Evolutionary conservation across 2,329 filamentous ascomycete species (phyloP), one percentile per base, ranked within the genome.

Genomic region (Geosmithia flava): DNA sequence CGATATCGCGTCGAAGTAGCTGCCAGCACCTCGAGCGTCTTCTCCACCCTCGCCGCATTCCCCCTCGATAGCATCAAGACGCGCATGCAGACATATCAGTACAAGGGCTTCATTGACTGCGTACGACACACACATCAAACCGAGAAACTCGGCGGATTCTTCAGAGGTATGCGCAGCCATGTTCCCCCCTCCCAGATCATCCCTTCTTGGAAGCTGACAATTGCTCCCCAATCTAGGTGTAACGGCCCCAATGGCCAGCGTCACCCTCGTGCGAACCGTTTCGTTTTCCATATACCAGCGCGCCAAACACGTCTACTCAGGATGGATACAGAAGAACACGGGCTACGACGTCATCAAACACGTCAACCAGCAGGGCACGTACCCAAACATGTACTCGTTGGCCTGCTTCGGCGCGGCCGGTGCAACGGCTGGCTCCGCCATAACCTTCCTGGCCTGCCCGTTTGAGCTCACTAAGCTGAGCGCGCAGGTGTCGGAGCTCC

Each of bases 401-500:
- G 71, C 78, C 49, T 90, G 85, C 59, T 91, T 90, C 65, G 85
- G 83, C 20, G 76, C 81, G 11, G 84, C 87, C 42, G 87, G 87
- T 46, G 86, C 85, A 41, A 86, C 83, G 13, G 84, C 87, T 46
- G 87, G 87, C 49, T 87, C 84, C 20, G 76, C 80, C 51, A 90
- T 93, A 48, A 90, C 87, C 8, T 72, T 85, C 46, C 78, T 93
- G 56, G 86, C 87, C 55, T 94, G 87, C 59, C 87, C 87, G 1
- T 94, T 94, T 60, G 87, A 94, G 64, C 74, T 94, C 62, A 90
- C 86, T n/a, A 94, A 94, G 64, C 73, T 93, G 50, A 90, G 85
- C 62, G 86, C 87, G 16, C 87, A 94, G 62, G 84, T 93, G 19
- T 89, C 87, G 2, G 84, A 89, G 11, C 69, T 91, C 50, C 78